A percentile compares a stretch with the other conserved stretches of the same genome.
These are phyloP conservation scores for Paraconiothyrium brasiliense DNA, from an alignment of 2,329 filamentous ascomycete genomes.

Conservation along the genomic window DNA sequence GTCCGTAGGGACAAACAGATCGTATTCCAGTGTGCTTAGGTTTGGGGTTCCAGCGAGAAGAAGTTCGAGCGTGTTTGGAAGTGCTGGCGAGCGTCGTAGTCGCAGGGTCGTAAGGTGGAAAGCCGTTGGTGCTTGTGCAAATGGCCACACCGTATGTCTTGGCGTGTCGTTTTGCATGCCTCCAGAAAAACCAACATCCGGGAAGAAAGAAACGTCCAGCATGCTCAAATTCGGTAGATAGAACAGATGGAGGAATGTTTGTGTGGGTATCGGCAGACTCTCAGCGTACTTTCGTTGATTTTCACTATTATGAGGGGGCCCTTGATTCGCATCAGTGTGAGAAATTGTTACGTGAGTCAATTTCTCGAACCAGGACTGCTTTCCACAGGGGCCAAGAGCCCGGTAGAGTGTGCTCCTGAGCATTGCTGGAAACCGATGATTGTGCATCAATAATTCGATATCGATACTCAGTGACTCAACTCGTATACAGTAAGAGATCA, in stretches of 20 bases:
- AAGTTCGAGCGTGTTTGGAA: neutral
- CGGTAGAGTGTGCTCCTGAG: constrained; percentile 9
- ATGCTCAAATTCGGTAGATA: constrained; percentile 7
- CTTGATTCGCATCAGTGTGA: neutral
- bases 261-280: neutral
- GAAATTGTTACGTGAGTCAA: neutral
- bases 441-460: constrained; percentile 8
- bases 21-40: constrained; percentile 7
- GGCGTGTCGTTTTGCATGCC: neutral
- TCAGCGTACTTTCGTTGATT: neutral
- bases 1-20: neutral
- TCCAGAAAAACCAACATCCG: neutral
- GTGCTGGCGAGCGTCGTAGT: constrained; percentile 3
- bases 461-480: constrained; percentile 1
- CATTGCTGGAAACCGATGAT: constrained; percentile 7
- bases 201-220: constrained; percentile 4
- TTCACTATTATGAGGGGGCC: neutral
- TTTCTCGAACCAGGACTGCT: constrained; percentile 8
- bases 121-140: constrained; percentile 5
- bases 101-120: neutral
- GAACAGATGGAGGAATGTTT: constrained; percentile 10
- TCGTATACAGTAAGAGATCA: constrained; percentile 6
- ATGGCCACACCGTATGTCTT: constrained; percentile 5
- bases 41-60: neutral
- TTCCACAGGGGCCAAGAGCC: neutral